phyloP scores from a whole-genome alignment of 2,329 filamentous ascomycete species.

The Fusarium verrucosum region DNA sequence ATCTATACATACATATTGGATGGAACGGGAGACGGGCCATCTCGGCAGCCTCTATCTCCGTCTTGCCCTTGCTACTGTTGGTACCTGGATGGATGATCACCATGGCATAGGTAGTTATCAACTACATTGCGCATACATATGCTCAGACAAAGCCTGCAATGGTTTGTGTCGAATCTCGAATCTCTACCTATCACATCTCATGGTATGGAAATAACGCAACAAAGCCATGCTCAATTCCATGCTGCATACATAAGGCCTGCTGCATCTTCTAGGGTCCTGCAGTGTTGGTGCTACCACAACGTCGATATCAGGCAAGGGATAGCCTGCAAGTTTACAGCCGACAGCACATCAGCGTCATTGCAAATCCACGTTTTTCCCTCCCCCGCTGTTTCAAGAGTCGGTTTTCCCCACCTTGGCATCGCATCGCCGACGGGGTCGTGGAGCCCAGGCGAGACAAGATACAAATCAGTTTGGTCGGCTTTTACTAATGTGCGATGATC shows the following conservation, averaged over 20 bases:
- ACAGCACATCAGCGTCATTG: conserved; percentile 11
- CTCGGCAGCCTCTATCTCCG: conserved; percentile 7
- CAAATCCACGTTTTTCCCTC: conserved; percentile 14
- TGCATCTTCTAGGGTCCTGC: conserved; percentile 8
- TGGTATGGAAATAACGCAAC: not conserved
- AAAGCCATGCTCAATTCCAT: conserved; percentile 5
- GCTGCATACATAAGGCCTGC: not conserved
- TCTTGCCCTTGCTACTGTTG: not conserved
- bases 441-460: not conserved
- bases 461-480: conserved; percentile 11
- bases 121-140: not conserved
- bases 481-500: conserved; percentile 25
- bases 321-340: conserved; percentile 10
- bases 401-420: conserved; percentile 18
- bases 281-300: conserved; percentile 26
- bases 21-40: not conserved
- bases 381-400: conserved; percentile 37
- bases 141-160: not conserved
- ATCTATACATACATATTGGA: not conserved
- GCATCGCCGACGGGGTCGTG: conserved; percentile 16
- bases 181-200: conserved; percentile 6
- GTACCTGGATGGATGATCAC: not conserved
- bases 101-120: not conserved
- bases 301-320: conserved; percentile 13
- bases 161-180: not conserved